Conservation (phyloP, 495 filamentous ascomycete genomes). For the Pyrenula massariospora region DNA sequence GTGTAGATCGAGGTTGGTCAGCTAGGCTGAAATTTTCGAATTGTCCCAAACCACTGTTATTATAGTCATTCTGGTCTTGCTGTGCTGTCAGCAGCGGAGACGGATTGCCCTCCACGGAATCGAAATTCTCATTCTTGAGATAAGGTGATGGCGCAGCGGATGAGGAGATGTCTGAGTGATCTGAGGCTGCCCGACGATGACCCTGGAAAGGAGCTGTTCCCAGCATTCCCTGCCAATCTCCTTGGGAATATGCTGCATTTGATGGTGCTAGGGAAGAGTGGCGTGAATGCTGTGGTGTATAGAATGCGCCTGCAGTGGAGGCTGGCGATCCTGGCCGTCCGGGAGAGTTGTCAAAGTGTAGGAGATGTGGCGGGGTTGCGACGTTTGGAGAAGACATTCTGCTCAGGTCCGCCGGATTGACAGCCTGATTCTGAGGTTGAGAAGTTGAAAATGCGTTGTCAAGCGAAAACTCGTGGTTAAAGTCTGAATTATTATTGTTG, state of each 20-base stretch:
- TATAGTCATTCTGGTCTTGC: conserved; percentile 57
- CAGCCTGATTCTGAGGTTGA: conserved; percentile 28
- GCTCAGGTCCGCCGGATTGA: conserved; percentile 55
- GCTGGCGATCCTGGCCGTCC: conserved; percentile 34
- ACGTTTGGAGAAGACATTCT: conserved; percentile 60
- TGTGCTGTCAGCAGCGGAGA: conserved; percentile 74
- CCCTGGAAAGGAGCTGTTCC: conserved; percentile 52
- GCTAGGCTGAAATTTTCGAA: conserved; percentile 66
- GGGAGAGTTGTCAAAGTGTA: conserved; percentile 47
- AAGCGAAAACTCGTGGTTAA: background rate
- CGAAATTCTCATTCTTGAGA: conserved; percentile 70
- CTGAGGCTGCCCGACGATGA: conserved; percentile 77
- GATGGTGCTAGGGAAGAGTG: conserved; percentile 73
- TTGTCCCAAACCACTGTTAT: conserved; percentile 51
- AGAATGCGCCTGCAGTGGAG: conserved; percentile 38
- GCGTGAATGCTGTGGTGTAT: conserved; percentile 56
- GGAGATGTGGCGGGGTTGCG: conserved; percentile 58
- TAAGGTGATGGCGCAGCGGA: conserved; percentile 74
- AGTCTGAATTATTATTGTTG: background rate
- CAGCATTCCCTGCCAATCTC: conserved; percentile 59
- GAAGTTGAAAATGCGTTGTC: background rate
- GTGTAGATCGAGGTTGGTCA: conserved; percentile 58
- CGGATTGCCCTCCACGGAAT: conserved; percentile 55
- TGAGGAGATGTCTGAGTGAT: conserved; percentile 79
- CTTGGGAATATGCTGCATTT: conserved; percentile 49